phyloP scores from a whole-genome alignment of 1,139 yeast genomes.

The Geotrichum citri-aurantii region DNA sequence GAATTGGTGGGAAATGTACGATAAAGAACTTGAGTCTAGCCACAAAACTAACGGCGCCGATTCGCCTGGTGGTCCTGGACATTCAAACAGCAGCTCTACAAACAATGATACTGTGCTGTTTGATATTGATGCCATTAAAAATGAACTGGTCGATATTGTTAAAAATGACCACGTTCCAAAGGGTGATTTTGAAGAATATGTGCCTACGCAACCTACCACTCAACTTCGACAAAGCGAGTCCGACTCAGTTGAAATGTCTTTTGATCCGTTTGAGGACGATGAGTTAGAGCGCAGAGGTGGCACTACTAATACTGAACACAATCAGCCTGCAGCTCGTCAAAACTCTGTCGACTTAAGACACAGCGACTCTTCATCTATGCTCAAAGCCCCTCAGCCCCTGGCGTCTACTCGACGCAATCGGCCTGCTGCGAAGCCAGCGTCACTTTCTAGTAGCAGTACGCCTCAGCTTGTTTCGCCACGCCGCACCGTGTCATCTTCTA shows the following conservation, averaged over 20 bases:
- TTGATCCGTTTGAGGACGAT: constrained; percentile 19
- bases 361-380: not conserved
- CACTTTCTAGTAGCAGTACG: not conserved
- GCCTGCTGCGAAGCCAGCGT: constrained; percentile 2
- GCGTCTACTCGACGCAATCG: not conserved
- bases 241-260: constrained; percentile 14
- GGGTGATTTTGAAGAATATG: constrained; percentile 12
- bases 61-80: constrained; percentile 12
- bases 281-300: constrained; percentile 10
- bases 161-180: not conserved
- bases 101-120: constrained; percentile 26
- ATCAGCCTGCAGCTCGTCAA: not conserved
- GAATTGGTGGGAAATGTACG: constrained; percentile 72
- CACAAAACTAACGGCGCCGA: constrained; percentile 15
- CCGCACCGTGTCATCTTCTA: not conserved
- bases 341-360: not conserved
- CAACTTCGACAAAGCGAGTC: not conserved
- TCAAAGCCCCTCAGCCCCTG: constrained; percentile 1
- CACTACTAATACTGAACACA: not conserved
- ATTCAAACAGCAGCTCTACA: not conserved
- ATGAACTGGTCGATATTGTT: constrained; percentile 30
- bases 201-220: constrained; percentile 9
- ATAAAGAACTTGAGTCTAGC: constrained; percentile 27
- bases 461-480: not conserved
- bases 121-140: constrained; percentile 38